A percentile compares a stretch with the other conserved stretches of the same genome.
Evolutionary conservation across 306 rosid species (phyloP).

Genomic region (Cicer judaicum): DNA sequence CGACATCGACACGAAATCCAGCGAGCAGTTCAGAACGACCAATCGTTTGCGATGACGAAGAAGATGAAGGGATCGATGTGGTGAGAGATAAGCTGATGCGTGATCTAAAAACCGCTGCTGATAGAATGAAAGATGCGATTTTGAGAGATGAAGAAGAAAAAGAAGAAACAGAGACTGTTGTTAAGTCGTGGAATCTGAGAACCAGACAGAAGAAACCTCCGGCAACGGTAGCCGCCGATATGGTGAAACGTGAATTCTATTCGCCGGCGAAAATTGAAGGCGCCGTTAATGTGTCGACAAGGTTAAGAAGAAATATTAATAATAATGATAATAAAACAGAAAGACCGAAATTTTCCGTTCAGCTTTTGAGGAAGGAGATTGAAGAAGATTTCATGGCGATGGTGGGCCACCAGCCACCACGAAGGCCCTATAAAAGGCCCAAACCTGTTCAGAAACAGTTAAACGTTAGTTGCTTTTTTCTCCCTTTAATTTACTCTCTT

Average conservation of each 20-base stretch:
- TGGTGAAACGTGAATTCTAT: neutral
- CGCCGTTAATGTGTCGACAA: neutral
- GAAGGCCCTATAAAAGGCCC: constrained; percentile 71
- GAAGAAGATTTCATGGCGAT: constrained; percentile 74
- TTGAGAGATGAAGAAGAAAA: constrained; percentile 30
- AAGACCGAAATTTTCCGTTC: constrained; percentile 53
- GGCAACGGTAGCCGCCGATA: neutral
- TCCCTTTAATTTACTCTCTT: neutral
- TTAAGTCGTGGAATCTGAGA: neutral
- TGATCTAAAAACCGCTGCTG: constrained; percentile 68
- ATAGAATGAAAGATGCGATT: constrained; percentile 64
- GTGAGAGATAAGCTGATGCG: constrained; percentile 67
- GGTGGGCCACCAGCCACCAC: constrained; percentile 65
- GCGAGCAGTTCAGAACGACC: constrained; percentile 40
- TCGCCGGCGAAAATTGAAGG: neutral
- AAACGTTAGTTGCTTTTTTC: constrained; percentile 54
- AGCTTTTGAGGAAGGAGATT: constrained; percentile 67
- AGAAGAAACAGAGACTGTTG: neutral
- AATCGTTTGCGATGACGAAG: constrained; percentile 36
- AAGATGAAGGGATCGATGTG: constrained; percentile 69
- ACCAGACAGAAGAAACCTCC: neutral
- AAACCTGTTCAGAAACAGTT: constrained; percentile 65
- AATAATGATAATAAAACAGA: neutral
- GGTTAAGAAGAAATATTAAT: constrained; percentile 35
- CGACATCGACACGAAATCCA: constrained; percentile 37